phyloP scores from a whole-genome alignment of 192 early-diverging fungal genomes.

The Backusella tarrabulga region DNA sequence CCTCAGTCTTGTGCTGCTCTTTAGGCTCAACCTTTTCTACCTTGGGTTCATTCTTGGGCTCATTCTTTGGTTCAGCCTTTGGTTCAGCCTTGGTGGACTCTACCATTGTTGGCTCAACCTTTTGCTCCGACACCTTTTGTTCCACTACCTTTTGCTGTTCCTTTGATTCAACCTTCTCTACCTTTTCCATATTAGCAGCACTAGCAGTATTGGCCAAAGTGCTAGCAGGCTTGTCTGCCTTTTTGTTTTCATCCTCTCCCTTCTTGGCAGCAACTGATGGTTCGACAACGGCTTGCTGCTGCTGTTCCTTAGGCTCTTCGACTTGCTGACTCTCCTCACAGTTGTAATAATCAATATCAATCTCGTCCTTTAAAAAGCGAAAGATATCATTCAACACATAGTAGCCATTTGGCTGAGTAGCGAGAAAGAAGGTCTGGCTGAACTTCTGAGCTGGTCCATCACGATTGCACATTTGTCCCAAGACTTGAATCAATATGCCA shows the following conservation, averaged over 20 bases:
- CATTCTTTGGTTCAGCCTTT: background rate
- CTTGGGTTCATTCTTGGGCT: background rate
- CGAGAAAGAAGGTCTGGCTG: slow-evolving; percentile 90
- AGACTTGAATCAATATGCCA: slow-evolving; percentile 86
- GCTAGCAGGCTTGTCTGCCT: background rate
- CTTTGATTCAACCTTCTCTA: slow-evolving; percentile 1
- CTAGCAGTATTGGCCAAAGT: background rate
- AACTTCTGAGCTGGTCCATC: slow-evolving; percentile 81
- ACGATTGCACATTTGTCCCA: slow-evolving; percentile 90
- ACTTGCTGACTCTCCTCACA: slow-evolving; percentile 40
- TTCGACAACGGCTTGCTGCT: background rate
- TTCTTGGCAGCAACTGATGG: slow-evolving; percentile 2
- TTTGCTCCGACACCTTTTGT: background rate
- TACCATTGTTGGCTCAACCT: background rate
- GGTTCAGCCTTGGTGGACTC: background rate
- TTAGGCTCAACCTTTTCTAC: slow-evolving; percentile 16
- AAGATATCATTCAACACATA: slow-evolving; percentile 94
- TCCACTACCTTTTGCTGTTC: background rate
- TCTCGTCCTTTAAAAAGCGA: slow-evolving; percentile 91
- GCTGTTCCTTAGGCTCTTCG: slow-evolving; percentile 13
- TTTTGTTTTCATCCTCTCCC: slow-evolving; percentile 11
- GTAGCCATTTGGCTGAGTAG: slow-evolving; percentile 86
- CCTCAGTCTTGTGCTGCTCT: slow-evolving; percentile 11
- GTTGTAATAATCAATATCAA: slow-evolving; percentile 28
- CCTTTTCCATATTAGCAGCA: slow-evolving; percentile 7